Conservation (phyloP, 2,329 filamentous ascomycete species). For the Xylariaceae sp. region DNA sequence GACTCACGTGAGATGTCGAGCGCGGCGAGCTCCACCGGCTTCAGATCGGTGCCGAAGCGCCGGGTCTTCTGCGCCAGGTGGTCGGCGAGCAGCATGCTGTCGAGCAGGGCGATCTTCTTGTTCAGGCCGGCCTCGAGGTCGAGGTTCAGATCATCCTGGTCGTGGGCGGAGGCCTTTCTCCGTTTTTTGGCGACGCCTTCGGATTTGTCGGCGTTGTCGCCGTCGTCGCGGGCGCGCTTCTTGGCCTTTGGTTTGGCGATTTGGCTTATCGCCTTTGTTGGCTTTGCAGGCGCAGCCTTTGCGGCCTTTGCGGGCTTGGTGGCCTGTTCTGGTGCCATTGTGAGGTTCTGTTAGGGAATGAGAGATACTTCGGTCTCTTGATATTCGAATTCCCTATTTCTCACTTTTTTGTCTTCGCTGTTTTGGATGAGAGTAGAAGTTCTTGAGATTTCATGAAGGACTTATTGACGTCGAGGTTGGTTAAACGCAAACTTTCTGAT, state of each 20-base stretch:
- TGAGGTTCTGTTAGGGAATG: background rate
- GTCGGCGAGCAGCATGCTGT: conserved; percentile 76
- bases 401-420: background rate
- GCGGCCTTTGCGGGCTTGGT: conserved; percentile 11
- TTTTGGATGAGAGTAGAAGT: background rate
- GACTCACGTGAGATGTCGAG: conserved; percentile 67
- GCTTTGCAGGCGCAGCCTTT: conserved; percentile 25
- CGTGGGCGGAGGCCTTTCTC: conserved; percentile 48
- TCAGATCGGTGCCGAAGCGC: conserved; percentile 75
- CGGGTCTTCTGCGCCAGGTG: conserved; percentile 75
- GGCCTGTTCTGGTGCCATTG: conserved; percentile 21
- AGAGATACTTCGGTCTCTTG: background rate
- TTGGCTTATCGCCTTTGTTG: conserved; percentile 19
- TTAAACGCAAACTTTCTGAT: conserved; percentile 11
- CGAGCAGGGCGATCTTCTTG: conserved; percentile 74
- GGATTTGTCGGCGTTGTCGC: conserved; percentile 30
- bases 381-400: background rate
- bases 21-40: conserved; percentile 77
- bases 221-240: conserved; percentile 53
- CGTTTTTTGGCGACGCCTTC: conserved; percentile 36
- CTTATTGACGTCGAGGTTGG: background rate
- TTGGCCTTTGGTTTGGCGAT: conserved; percentile 35
- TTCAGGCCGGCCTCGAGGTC: conserved; percentile 73
- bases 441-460: conserved; percentile 1
- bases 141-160: conserved; percentile 50